Base-by-base conservation (phyloP, 306 rosid genomes). In the Medicago arabica region DNA sequence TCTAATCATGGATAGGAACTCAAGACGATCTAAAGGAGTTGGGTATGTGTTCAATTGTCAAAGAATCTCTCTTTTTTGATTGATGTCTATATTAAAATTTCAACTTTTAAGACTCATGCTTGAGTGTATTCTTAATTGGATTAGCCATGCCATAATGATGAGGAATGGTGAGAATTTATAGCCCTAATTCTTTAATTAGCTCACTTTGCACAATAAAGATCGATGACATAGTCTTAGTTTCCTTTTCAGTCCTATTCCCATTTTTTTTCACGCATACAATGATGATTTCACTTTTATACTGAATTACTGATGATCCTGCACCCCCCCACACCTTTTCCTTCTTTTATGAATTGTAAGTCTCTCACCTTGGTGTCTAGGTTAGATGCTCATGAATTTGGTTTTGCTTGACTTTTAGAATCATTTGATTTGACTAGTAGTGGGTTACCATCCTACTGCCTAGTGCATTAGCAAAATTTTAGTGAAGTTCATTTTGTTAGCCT, bases 21-120 rank as follows among this genome's bases (percentile, higher is more conserved):
- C 99, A 65, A 96, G 98, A 83, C 89, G 99, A 55, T 96, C 99
- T 47, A 96, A 96, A 83, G 99, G 99, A 86, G 99, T 95, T 88
- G 99, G 99, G 99, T 95, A 92, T 86, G 97, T 76, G 73, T 71
- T 79, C 49, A 66, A 78, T 54, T 79, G 50, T 57, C 47, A 67
- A 68, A 57, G 66, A 76, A 57, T 58, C 25, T 76, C 18, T 31
- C 64, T 72, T 71, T 74, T 76, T 63, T 34, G 3, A 67, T 69
- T 89, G 80, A 75, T 83, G 89, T 80, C 79, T 86, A 77, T 87
- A 86, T 81, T 77, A 81, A 80, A 84, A 67, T 84, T 75, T 81
- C 80, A 79, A 77, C 76, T 86, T 82, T 83, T 75, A 80, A 75
- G 96, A 83, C 85, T 89, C 91, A 86, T 85, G 85, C 85, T 89